phyloP scores from a whole-genome alignment of 306 rosid genomes.

The Quercus ilex region DNA sequence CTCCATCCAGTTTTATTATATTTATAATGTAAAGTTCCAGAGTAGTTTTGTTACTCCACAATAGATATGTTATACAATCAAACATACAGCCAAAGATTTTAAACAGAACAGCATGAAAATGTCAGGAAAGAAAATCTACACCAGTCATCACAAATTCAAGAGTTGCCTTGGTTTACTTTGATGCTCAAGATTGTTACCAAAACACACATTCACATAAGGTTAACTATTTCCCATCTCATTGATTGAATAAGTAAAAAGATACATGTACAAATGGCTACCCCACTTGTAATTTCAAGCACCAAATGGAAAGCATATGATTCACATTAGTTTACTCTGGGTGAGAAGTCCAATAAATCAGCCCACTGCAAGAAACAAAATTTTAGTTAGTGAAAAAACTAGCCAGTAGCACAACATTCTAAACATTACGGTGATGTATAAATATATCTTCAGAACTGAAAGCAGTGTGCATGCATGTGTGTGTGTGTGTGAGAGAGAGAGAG shows the following conservation, averaged over 20 bases:
- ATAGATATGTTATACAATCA: too few species aligned
- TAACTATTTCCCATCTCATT: constrained; percentile 23
- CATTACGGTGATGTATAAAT: neutral
- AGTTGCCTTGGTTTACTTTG: constrained; percentile 12
- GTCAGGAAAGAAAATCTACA: constrained; percentile 1
- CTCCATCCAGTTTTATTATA: too few species aligned
- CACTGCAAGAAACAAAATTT: constrained; percentile 46
- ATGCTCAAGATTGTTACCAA: constrained; percentile 37
- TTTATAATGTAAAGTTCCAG: too few species aligned
- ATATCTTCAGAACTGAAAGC: neutral
- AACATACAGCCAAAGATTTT: neutral
- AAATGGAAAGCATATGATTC: constrained; percentile 10
- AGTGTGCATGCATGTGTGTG: neutral
- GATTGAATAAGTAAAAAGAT: constrained; percentile 23
- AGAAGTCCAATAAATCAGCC: constrained; percentile 90
- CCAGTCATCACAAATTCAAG: constrained; percentile 18
- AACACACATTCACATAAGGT: constrained; percentile 35
- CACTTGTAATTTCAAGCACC: constrained; percentile 28
- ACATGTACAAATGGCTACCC: constrained; percentile 32
- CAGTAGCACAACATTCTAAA: neutral
- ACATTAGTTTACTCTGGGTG: constrained; percentile 69
- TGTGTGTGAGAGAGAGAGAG: neutral
- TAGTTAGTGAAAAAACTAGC: constrained; percentile 3
- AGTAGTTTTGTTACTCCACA: too few species aligned
- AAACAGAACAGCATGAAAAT: neutral